phyloP scores from a whole-genome alignment of 306 rosid species.

The Quercus cerris region DNA sequence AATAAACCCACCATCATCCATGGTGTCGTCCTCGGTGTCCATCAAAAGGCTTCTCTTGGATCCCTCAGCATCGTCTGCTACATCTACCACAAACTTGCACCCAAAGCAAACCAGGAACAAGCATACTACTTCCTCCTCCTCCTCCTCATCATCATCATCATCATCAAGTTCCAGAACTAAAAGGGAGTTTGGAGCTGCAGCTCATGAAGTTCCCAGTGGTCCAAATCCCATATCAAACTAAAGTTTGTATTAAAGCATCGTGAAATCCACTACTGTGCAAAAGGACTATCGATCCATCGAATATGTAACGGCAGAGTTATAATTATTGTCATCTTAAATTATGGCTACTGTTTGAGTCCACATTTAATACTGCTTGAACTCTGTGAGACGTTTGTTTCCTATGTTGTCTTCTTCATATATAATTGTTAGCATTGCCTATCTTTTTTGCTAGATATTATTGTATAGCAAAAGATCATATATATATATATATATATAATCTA shows the following conservation, averaged over 20 bases:
- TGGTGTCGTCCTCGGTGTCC: constrained; percentile 32
- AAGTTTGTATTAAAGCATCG: constrained; percentile 17
- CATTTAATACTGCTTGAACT: constrained; percentile 47
- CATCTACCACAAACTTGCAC: constrained; percentile 38
- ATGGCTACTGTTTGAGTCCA: constrained; percentile 33
- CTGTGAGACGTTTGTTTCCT: constrained; percentile 52
- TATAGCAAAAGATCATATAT: constrained; percentile 55
- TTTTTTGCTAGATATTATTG: constrained; percentile 49
- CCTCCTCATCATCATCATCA: not conserved
- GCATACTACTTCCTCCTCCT: not conserved
- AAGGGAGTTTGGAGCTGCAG: constrained; percentile 62
- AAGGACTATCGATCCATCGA: not conserved
- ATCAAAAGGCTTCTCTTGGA: constrained; percentile 35
- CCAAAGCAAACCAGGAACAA: constrained; percentile 37
- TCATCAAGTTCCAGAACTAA: constrained; percentile 19
- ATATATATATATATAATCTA: constrained; percentile 5
- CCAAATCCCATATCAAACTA: constrained; percentile 90
- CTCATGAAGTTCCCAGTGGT: constrained; percentile 96
- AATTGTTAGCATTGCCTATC: constrained; percentile 23
- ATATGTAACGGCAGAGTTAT: constrained; percentile 26
- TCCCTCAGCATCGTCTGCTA: constrained; percentile 27
- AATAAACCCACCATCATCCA: constrained; percentile 42
- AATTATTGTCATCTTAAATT: constrained; percentile 44
- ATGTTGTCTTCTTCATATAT: constrained; percentile 38
- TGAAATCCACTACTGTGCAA: not conserved